Base-by-base conservation (phyloP, 1,139 yeast genomes). In the Lodderomyces elongisporus region DNA sequence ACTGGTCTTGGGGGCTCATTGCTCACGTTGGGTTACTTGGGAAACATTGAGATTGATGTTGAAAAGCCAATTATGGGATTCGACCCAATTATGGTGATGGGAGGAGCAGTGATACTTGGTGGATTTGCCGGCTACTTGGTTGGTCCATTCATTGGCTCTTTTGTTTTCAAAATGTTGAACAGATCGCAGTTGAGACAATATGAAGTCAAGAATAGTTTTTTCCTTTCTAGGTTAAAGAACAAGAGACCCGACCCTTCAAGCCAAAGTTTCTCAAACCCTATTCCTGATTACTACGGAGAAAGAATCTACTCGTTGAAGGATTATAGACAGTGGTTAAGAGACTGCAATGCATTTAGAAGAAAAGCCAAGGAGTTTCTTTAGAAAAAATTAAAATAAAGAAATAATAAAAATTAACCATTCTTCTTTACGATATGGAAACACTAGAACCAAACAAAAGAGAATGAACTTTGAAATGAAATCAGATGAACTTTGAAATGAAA, bases 241-340 rank as follows among this genome's bases (percentile, higher is more conserved):
- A 83, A 87, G 59, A 72, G 98, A 48, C 96, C 89, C 27, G 95
- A 91, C 59, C 96, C 98, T 9, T 74, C 89, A n/a, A 79, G 85
- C 35, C 96, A 88, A 62, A 79, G 89, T 51, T 81, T 87, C 60
- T 77, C 91, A 41, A 91, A 91, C 60, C 98, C 97, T 8, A 95
- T 91, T 28, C 96, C 97, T 14, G 98, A 91, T 58, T 93, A 88
- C 62, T 91, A 91, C 54, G 98, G 98, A 22, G 98, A 91, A 62
- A 85, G 85, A 60, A 89, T 91, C 43, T 87, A 88, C 39, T 82
- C 94, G 28, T 62, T 89, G 54, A 76, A 78, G 49, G 91, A 79
- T 46, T 91, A 91, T 61, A 82, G 88, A 60, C 93, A 85, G 56
- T 91, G 98, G 98, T 72, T 91, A 49, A 77, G 97, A 51, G 97